These are phyloP conservation scores for Chaetothyriales sp. DNA, from an alignment of 2,329 filamentous ascomycete species.

Conservation along the genomic window DNA sequence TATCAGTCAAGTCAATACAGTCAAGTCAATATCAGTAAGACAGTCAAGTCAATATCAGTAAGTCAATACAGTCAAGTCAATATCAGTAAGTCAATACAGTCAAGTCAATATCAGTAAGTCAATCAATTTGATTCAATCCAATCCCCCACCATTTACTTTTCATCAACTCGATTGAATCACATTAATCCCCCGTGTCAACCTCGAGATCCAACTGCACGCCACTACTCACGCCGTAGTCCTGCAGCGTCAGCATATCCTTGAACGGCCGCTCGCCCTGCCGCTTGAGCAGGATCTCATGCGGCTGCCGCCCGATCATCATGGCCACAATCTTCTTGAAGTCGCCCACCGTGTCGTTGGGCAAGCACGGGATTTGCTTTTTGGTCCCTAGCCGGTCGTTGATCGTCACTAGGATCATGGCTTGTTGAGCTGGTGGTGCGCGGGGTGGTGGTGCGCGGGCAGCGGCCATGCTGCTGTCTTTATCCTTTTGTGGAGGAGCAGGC, in stretches of 20 bases:
- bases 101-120: too few relatives aligned
- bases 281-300: slow-evolving; percentile 84
- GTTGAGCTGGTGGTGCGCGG: slow-evolving; percentile 26
- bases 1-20: too few relatives aligned
- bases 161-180: too few relatives aligned
- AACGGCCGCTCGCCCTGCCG: slow-evolving; percentile 86
- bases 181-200: slow-evolving; percentile 37
- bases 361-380: slow-evolving; percentile 84
- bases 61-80: too few relatives aligned
- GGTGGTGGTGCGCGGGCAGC: slow-evolving; percentile 6
- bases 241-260: slow-evolving; percentile 75
- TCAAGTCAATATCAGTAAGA: too few relatives aligned
- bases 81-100: too few relatives aligned
- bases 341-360: slow-evolving; percentile 68
- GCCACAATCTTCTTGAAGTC: slow-evolving; percentile 88
- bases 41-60: too few relatives aligned
- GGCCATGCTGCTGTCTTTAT: slow-evolving; percentile 9
- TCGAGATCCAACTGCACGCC: slow-evolving; percentile 52
- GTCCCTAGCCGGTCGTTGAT: slow-evolving; percentile 93
- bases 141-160: too few relatives aligned
- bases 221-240: slow-evolving; percentile 89
- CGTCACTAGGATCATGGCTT: slow-evolving; percentile 86
- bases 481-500: neutral
- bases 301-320: slow-evolving; percentile 72
- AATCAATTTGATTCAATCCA: too few relatives aligned